Percentiles rank a stretch among this genome's conserved stretches.
phyloP scores from a whole-genome alignment of 768 basidiomycete genomes.

The Hypholoma fasciculare region DNA sequence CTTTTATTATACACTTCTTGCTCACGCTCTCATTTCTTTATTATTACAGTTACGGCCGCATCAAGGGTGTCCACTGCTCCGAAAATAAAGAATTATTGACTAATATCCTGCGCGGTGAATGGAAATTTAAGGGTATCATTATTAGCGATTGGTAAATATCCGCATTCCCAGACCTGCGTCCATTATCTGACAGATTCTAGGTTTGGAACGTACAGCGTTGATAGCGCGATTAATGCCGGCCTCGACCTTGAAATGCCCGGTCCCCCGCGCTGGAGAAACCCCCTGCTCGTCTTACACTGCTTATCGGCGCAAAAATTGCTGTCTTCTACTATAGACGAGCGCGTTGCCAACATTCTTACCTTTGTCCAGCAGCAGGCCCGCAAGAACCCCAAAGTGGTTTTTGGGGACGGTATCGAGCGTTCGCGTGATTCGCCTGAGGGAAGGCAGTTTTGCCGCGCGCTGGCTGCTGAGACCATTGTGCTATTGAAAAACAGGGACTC shows the following conservation, averaged over 20 bases:
- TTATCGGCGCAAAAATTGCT: conserved; percentile 49
- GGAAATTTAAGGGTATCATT: conserved; percentile 68
- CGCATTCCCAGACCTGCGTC: not conserved
- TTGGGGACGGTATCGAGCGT: conserved; percentile 60
- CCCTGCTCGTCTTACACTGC: conserved; percentile 35
- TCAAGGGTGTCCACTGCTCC: conserved; percentile 70
- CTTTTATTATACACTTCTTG: not conserved
- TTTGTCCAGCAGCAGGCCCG: conserved; percentile 60
- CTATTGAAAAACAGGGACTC: conserved; percentile 60
- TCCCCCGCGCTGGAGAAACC: conserved; percentile 66
- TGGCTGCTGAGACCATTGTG: conserved; percentile 65
- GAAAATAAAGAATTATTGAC: conserved; percentile 64
- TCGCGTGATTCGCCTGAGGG: conserved; percentile 53
- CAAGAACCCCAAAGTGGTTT: conserved; percentile 58
- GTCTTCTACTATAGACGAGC: conserved; percentile 44
- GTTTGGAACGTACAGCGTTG: conserved; percentile 75
- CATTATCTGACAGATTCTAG: conserved; percentile 28
- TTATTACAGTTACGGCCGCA: conserved; percentile 60
- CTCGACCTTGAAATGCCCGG: conserved; percentile 83
- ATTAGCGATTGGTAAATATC: conserved; percentile 74
- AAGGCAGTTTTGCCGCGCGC: conserved; percentile 50
- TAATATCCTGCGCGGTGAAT: conserved; percentile 70
- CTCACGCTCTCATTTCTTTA: not conserved
- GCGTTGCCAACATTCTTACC: conserved; percentile 48
- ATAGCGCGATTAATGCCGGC: conserved; percentile 68